Conservation (phyloP, 148 eudicot species). For the Drosera capensis region DNA sequence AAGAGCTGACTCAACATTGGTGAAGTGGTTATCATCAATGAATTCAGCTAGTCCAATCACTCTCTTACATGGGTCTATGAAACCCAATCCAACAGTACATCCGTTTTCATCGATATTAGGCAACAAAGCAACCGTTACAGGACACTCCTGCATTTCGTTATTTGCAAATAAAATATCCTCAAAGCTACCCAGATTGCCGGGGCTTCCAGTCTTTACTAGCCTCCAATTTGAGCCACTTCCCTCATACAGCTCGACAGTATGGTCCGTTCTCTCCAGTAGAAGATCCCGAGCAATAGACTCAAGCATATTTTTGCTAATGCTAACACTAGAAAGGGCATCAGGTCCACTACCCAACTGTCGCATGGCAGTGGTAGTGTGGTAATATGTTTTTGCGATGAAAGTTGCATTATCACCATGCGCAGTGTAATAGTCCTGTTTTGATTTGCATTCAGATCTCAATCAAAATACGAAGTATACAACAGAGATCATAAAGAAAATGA, state of each 20-base stretch:
- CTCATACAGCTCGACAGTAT: slow-evolving; percentile 77
- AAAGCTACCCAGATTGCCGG: slow-evolving; percentile 88
- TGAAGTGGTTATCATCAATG: slow-evolving; percentile 89
- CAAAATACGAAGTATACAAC: slow-evolving; percentile 3
- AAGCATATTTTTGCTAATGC: slow-evolving; percentile 82
- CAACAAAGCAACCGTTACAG: slow-evolving; percentile 62
- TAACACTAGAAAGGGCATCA: slow-evolving; percentile 69
- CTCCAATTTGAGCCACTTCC: slow-evolving; percentile 86
- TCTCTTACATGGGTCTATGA: slow-evolving; percentile 61
- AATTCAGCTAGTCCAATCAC: slow-evolving; percentile 62
- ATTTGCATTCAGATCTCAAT: slow-evolving; percentile 4
- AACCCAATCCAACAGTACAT: slow-evolving; percentile 69
- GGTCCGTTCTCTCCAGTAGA: slow-evolving; percentile 90
- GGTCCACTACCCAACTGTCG: slow-evolving; percentile 76
- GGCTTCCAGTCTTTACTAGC: slow-evolving; percentile 80
- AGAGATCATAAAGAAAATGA: too few relatives aligned
- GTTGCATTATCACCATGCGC: slow-evolving; percentile 89
- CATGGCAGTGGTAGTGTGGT: slow-evolving; percentile 84
- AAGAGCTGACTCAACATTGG: slow-evolving; percentile 78
- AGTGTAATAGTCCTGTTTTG: slow-evolving; percentile 74
- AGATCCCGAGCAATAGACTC: slow-evolving; percentile 82
- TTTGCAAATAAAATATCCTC: slow-evolving; percentile 89
- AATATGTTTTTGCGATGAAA: slow-evolving; percentile 77
- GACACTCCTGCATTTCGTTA: slow-evolving; percentile 97
- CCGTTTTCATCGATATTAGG: slow-evolving; percentile 60